These are phyloP conservation scores for Colletotrichum shisoi DNA, from an alignment of 2,329 filamentous ascomycete genomes.

Conservation along the genomic window DNA sequence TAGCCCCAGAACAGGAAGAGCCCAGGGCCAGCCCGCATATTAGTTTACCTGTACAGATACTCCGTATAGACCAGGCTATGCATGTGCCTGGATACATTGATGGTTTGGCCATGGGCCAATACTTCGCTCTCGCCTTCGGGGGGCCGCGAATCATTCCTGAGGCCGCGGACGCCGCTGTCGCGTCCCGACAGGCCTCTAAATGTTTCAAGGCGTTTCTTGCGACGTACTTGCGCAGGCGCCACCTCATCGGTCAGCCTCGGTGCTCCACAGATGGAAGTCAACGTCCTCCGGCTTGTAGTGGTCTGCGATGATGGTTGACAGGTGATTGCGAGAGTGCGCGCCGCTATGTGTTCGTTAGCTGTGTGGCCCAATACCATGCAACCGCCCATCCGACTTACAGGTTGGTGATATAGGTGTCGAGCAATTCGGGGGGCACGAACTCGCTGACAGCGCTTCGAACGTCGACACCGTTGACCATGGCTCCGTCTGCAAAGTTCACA, in stretches of 20 bases:
- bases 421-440: slow-evolving; percentile 77
- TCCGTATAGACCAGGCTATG: slow-evolving; percentile 29
- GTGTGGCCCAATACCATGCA: not conserved
- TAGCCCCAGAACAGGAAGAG: slow-evolving; percentile 27
- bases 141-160: slow-evolving; percentile 25
- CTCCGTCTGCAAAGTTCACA: slow-evolving; percentile 79
- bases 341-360: slow-evolving; percentile 55
- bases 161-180: slow-evolving; percentile 31
- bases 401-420: slow-evolving; percentile 87
- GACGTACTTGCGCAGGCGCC: not conserved
- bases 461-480: slow-evolving; percentile 78
- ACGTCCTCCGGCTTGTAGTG: slow-evolving; percentile 79
- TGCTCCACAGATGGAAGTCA: slow-evolving; percentile 61
- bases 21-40: slow-evolving; percentile 8
- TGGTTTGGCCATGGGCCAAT: slow-evolving; percentile 19
- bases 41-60: slow-evolving; percentile 23
- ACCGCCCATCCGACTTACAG: slow-evolving; percentile 51
- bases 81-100: slow-evolving; percentile 20
- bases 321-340: slow-evolving; percentile 72
- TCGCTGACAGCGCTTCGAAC: slow-evolving; percentile 83
- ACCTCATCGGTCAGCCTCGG: slow-evolving; percentile 46
- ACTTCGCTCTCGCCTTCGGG: slow-evolving; percentile 17
- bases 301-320: slow-evolving; percentile 77
- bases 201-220: slow-evolving; percentile 30
- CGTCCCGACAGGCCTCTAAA: slow-evolving; percentile 31